Evolutionary conservation across 2,329 filamentous ascomycete genomes (phyloP), one percentile per base, ranked within the genome.

Genomic region (Beauveria bassiana): DNA sequence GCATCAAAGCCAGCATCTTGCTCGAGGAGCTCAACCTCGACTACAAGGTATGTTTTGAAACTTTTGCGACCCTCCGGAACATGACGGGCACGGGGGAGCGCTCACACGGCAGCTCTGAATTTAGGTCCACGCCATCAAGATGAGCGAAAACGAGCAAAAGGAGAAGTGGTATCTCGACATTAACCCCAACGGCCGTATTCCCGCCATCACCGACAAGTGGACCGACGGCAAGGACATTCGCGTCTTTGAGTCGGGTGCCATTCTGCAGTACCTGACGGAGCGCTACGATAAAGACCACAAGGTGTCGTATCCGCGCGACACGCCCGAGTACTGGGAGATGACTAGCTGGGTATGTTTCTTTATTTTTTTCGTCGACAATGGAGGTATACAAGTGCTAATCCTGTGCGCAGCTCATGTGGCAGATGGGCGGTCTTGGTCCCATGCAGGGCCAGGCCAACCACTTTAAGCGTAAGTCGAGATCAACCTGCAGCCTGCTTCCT

Each of bases 181-280:
- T 77, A 96, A 96, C 75, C 92, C 92, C 65, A 96, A 96, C 73
- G 92, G 92, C 65, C 89, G 92, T 66, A 96, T 96, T 68, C 93
- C 92, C 4, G 92, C 92, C 62, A 69, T 96, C 56, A 95, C 90
- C 8, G 92, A 96, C 75, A 89, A 81, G 7, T 88, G 90, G 72
- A 79, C 79, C 5, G 87, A 95, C 72, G 90, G 90, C 67, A 78
- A 88, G 72, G 78, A 79, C 40, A 91, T 96, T 71, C 81, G 83
- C 62, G 73, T 96, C 20, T 96, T 96, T 70, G 92, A 96, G 75
- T 90, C 86, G 65, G 91, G 90, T 62, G 85, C 87, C 65, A 95
- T 96, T 71, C 79, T 96, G 77, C 86, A 92, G 73, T 96, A 96
- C 72, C 82, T 96, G 6, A 85, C 89, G 20, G 88, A 92, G 58